Base-by-base conservation (phyloP, 352 stramenopile species). In the Phytopythium litorale region DNA sequence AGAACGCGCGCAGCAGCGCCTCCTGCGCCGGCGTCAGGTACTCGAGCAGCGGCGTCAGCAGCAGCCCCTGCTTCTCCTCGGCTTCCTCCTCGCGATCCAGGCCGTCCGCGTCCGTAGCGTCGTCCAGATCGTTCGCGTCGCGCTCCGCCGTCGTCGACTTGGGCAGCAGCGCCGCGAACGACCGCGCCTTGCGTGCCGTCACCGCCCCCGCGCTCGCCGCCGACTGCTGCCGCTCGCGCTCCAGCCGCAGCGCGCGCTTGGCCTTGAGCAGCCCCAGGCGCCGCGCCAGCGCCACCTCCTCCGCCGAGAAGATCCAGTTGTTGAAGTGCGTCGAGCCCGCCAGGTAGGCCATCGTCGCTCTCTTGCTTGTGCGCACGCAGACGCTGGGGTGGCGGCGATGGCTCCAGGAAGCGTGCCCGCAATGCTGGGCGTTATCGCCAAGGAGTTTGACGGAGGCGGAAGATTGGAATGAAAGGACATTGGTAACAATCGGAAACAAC, bases 241-340 rank as follows among this genome's bases (percentile, higher is more conserved):
- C 81, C 25, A 89, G 57, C 35, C 81, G 84, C 63, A 92, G 65
- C 40, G 79, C 67, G 19, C 75, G 77, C 52, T 79, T 77, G 1
- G 66, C 72, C 68, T 94, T 94, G 23, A 92, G 67, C 65, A 85
- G 68, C 38, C 84, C 82, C 48, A 96, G 65, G 4, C 76, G 66
- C 8, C 79, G 71, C n/a, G 87, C 71, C 49, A 68, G 77, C 60
- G 54, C 48, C 30, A 96, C 76, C 60, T 92, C 70, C 23, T 89
- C 83, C 11, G 33, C 28, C 37, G 74, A 79, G 73, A 96, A 92
- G 66, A 96, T 67, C 87, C 87, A 96, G 70, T 94, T 96, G 74
- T 94, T 93, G 63, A 94, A 91, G 75, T 96, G 87, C 68, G 87
- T 94, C 70, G 87, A 94, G 66, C 76, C 78, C 60, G 80, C 53